Percentiles rank a stretch among this genome's conserved stretches.
phyloP scores from a whole-genome alignment of 352 stramenopile species.

The Phytophthora aleatoria region DNA sequence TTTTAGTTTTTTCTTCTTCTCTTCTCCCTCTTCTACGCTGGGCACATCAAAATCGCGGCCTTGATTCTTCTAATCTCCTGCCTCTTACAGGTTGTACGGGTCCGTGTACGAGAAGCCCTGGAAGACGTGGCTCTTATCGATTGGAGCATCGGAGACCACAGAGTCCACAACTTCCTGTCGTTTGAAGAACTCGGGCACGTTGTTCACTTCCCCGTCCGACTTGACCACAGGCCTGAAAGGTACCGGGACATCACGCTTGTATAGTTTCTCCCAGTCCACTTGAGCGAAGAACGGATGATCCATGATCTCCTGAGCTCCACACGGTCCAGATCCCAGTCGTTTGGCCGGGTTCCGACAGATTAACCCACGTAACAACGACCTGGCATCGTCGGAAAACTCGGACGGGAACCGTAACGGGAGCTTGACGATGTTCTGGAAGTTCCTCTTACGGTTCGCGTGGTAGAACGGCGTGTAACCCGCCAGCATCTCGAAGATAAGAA shows the following conservation, averaged over 20 bases:
- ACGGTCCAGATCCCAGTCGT: slow-evolving; percentile 71
- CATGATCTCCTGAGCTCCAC: slow-evolving; percentile 79
- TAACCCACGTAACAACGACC: slow-evolving; percentile 71
- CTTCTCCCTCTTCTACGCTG: slow-evolving; percentile 21
- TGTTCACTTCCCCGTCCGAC: slow-evolving; percentile 73
- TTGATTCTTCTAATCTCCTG: not conserved
- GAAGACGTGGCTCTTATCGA: slow-evolving; percentile 75
- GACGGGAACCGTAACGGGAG: slow-evolving; percentile 70
- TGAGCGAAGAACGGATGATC: slow-evolving; percentile 82
- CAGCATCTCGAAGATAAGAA: slow-evolving; percentile 89
- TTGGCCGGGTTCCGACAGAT: slow-evolving; percentile 80
- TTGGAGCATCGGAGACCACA: slow-evolving; percentile 56
- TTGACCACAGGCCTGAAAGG: slow-evolving; percentile 74
- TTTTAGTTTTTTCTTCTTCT: slow-evolving; percentile 4
- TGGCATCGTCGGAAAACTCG: slow-evolving; percentile 79
- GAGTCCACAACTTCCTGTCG: slow-evolving; percentile 80
- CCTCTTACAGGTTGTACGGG: slow-evolving; percentile 55
- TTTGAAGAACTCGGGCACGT: slow-evolving; percentile 85
- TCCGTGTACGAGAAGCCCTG: slow-evolving; percentile 83
- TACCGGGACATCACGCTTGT: slow-evolving; percentile 68
- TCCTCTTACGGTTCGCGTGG: slow-evolving; percentile 77
- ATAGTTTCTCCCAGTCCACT: slow-evolving; percentile 83
- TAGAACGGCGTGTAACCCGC: slow-evolving; percentile 82
- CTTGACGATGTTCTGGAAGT: slow-evolving; percentile 90
- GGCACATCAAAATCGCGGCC: slow-evolving; percentile 25